phyloP scores from a whole-genome alignment of 768 basidiomycete species.

The Basidioascus undulatus region DNA sequence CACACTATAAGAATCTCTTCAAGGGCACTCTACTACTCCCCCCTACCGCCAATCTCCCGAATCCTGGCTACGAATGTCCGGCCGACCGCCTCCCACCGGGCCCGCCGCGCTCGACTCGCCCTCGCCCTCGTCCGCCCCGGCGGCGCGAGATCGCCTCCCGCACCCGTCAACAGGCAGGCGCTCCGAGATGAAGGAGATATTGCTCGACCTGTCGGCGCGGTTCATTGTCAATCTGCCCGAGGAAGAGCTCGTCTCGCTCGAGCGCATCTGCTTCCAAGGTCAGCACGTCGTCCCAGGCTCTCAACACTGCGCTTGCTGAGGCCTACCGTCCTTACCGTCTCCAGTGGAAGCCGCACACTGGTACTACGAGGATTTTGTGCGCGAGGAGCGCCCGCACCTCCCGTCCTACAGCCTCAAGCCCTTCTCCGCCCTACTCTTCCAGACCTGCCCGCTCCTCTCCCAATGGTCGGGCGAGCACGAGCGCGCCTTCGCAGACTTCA shows the following conservation, averaged over 20 bases:
- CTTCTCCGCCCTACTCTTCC: slow-evolving; percentile 79
- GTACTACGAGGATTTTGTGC: slow-evolving; percentile 98
- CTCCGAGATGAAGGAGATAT: no score
- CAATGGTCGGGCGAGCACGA: slow-evolving; percentile 70
- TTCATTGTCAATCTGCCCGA: slow-evolving; percentile 92
- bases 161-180: no score
- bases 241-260: slow-evolving; percentile 69
- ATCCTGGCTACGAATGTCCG: no score
- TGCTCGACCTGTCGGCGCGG: no score
- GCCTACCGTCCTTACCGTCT: not conserved
- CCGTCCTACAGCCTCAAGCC: slow-evolving; percentile 72
- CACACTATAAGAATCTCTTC: no score
- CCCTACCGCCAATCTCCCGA: no score
- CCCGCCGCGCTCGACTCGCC: no score
- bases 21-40: no score
- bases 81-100: no score
- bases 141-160: no score
- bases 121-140: no score
- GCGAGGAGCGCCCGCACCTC: slow-evolving; percentile 65
- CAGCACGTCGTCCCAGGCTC: no score
- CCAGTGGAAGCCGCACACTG: slow-evolving; percentile 43
- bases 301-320: slow-evolving; percentile 7
- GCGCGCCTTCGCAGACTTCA: slow-evolving; percentile 64
- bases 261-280: slow-evolving; percentile 92
- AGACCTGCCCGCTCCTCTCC: slow-evolving; percentile 53